Conservation (phyloP, 176 grass and related monocot species). For the Chloris gayana region DNA sequence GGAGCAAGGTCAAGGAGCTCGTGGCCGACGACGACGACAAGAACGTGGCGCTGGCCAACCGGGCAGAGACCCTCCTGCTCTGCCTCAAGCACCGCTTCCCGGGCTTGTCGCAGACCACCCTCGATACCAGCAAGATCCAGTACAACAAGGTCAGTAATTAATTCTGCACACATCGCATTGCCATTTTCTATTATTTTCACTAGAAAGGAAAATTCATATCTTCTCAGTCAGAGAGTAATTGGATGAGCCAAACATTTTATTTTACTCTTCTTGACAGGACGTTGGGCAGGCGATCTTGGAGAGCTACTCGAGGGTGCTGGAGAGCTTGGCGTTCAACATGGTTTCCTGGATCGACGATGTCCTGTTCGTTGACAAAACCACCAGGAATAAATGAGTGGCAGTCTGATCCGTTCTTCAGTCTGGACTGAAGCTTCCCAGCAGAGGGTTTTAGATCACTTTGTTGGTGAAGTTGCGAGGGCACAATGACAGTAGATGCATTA, state of each 20-base stretch:
- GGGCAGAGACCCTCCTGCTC: conserved; percentile 79
- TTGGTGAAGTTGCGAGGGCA: conserved; percentile 32
- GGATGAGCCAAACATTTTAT: background rate
- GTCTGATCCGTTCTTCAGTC: conserved; percentile 1
- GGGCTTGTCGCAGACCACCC: conserved; percentile 84
- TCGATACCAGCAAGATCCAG: conserved; percentile 98
- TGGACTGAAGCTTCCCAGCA: conserved; percentile 34
- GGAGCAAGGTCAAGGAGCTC: conserved; percentile 90
- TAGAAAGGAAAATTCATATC: background rate
- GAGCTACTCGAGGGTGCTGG: conserved; percentile 97
- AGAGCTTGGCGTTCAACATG: conserved; percentile 92
- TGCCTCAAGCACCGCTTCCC: conserved; percentile 88
- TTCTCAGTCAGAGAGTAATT: background rate
- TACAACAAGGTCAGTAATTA: conserved; percentile 90
- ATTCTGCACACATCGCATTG: background rate
- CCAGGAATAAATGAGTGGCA: conserved; percentile 41
- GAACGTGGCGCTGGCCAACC: conserved; percentile 73
- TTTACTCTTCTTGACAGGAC: conserved; percentile 45
- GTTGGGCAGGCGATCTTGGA: conserved; percentile 93
- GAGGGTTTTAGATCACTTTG: conserved; percentile 21
- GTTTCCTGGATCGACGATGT: conserved; percentile 94
- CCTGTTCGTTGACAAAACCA: conserved; percentile 72
- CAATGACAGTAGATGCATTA: conserved; percentile 30
- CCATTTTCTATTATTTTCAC: background rate
- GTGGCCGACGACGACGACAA: conserved; percentile 65